Evolutionary conservation across 2,329 filamentous ascomycete species (phyloP).

Genomic region (Cryphonectria parasitica): DNA sequence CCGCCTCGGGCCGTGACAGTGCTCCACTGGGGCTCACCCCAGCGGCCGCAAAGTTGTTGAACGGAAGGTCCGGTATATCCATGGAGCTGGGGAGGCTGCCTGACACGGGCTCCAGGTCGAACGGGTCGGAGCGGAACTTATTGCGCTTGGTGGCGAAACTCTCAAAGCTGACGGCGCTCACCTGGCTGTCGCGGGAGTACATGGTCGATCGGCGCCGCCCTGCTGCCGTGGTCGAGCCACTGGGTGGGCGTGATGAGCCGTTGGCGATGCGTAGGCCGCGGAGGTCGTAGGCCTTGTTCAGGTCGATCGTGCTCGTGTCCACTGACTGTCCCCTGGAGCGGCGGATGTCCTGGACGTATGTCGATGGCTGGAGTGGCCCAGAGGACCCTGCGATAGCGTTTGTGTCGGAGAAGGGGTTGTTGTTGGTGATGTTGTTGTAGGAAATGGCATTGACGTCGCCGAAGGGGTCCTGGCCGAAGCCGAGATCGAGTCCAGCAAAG

Average conservation of each 20-base stretch:
- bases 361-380: slow-evolving; percentile 39
- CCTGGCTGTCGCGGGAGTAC: slow-evolving; percentile 40
- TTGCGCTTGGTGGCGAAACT: slow-evolving; percentile 53
- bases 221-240: neutral
- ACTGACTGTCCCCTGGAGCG: slow-evolving; percentile 55
- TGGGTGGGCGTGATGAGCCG: slow-evolving; percentile 28
- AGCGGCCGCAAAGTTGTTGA: slow-evolving; percentile 36
- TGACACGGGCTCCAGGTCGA: slow-evolving; percentile 63
- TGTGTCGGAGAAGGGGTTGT: slow-evolving; percentile 55
- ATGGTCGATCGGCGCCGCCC: slow-evolving; percentile 25
- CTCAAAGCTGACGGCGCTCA: slow-evolving; percentile 50
- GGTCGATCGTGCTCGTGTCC: slow-evolving; percentile 35
- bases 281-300: slow-evolving; percentile 29
- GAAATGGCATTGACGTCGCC: slow-evolving; percentile 50
- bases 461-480: slow-evolving; percentile 50
- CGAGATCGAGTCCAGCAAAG: slow-evolving; percentile 44
- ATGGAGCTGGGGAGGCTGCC: slow-evolving; percentile 37
- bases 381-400: slow-evolving; percentile 45
- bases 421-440: slow-evolving; percentile 44
- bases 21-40: slow-evolving; percentile 30
- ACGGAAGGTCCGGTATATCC: slow-evolving; percentile 37
- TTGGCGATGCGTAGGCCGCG: slow-evolving; percentile 18
- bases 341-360: slow-evolving; percentile 52
- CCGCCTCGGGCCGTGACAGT: slow-evolving; percentile 36
- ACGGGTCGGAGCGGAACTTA: slow-evolving; percentile 66